A percentile compares a stretch with the other conserved stretches of the same genome.
phyloP scores from a whole-genome alignment of 768 basidiomycete genomes.

The Lactarius hatsudake region DNA sequence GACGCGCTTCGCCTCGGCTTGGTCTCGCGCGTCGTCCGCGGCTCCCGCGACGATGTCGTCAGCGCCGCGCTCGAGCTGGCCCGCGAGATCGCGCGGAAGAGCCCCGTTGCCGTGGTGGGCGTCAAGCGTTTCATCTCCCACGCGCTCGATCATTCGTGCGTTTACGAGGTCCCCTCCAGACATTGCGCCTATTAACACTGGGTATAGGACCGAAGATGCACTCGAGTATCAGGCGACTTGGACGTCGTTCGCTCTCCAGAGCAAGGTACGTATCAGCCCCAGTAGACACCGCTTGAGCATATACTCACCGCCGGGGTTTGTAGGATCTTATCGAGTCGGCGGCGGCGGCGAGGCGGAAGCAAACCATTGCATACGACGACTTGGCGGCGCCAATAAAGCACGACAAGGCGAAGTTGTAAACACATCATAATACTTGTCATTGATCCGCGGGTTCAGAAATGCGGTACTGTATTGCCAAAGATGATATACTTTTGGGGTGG shows the following conservation, averaged over 20 bases:
- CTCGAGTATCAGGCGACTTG: constrained; percentile 56
- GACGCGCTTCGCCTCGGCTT: constrained; percentile 73
- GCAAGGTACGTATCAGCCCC: constrained; percentile 35
- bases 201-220: constrained; percentile 42
- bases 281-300: no score
- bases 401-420: constrained; percentile 3
- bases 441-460: background rate
- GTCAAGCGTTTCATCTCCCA: constrained; percentile 80
- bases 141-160: constrained; percentile 74
- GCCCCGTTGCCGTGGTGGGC: constrained; percentile 72
- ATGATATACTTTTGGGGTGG: background rate
- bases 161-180: constrained; percentile 1
- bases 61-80: constrained; percentile 66
- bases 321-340: constrained; percentile 10
- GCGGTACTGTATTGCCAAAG: background rate
- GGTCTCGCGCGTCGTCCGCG: constrained; percentile 60
- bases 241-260: constrained; percentile 47
- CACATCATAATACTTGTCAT: background rate
- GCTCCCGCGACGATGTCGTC: constrained; percentile 64
- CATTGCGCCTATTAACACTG: background rate
- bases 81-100: constrained; percentile 63
- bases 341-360: constrained; percentile 1
- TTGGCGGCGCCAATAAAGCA: background rate
- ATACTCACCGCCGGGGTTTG: background rate
- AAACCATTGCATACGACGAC: constrained; percentile 2